Conservation (phyloP, 306 rosid species). For the Quercus agrifolia region DNA sequence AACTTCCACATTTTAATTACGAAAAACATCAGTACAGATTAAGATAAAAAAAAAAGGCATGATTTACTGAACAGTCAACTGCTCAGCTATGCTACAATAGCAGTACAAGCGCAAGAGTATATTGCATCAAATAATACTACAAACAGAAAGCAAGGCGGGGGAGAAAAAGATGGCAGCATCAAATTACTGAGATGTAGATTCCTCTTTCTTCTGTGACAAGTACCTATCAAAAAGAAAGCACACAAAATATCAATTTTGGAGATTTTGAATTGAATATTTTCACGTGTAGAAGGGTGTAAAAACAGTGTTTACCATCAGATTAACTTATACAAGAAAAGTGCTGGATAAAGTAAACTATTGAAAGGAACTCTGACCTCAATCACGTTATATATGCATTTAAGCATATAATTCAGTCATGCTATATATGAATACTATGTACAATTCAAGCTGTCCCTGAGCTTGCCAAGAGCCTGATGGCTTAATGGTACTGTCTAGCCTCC, state of each 20-base stretch:
- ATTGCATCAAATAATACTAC: background rate
- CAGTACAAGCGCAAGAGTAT: background rate
- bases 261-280: too few relatives aligned
- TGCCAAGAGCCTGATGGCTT: too few relatives aligned
- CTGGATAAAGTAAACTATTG: background rate
- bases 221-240: conserved; percentile 35
- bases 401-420: background rate
- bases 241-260: background rate
- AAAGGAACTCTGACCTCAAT: background rate
- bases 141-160: background rate
- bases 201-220: conserved; percentile 48
- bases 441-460: background rate
- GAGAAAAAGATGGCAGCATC: conserved; percentile 5
- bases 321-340: background rate
- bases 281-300: background rate
- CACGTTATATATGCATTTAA: background rate
- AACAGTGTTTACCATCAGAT: background rate
- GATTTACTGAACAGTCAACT: background rate
- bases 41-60: background rate
- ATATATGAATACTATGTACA: too few relatives aligned
- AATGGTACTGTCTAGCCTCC: too few relatives aligned
- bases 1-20: background rate
- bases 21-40: background rate
- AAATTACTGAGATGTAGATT: conserved; percentile 39
- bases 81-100: background rate